Percentiles rank a stretch among this genome's conserved stretches.
Conservation (phyloP, 2,329 filamentous ascomycete genomes). For the Fusarium cyanostomum region DNA sequence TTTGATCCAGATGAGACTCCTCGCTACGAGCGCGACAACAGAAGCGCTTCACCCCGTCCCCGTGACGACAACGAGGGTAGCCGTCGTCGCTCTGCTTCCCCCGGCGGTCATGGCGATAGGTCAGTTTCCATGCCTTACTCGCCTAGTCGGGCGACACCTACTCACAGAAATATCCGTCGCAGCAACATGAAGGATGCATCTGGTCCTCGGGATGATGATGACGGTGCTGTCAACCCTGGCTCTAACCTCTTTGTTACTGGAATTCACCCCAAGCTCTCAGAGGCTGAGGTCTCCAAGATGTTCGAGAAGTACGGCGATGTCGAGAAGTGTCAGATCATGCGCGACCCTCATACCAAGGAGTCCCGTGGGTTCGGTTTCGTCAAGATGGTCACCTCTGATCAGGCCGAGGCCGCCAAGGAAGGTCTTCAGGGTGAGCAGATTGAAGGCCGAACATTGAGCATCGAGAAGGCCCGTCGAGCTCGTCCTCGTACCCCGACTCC, state of each 20-base stretch:
- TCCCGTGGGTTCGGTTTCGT: conserved; percentile 99
- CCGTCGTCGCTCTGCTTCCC: conserved; percentile 71
- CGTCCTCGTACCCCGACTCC: conserved; percentile 95
- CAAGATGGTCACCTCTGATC: conserved; percentile 95
- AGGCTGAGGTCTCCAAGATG: conserved; percentile 90
- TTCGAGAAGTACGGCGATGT: conserved; percentile 99
- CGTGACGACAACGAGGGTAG: conserved; percentile 69
- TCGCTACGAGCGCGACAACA: conserved; percentile 73
- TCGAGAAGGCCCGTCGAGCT: conserved; percentile 97
- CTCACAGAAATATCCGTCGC: conserved; percentile 14
- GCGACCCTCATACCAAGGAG: conserved; percentile 97
- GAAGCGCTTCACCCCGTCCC: conserved; percentile 71
- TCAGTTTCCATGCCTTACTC: conserved; percentile 22
- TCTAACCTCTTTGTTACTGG: conserved; percentile 99
- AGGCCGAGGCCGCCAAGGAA: conserved; percentile 96
- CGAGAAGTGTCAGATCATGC: conserved; percentile 99
- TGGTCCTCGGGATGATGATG: conserved; percentile 69
- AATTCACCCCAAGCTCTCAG: conserved; percentile 90
- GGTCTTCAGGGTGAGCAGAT: conserved; percentile 94
- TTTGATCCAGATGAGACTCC: conserved; percentile 65
- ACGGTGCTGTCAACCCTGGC: conserved; percentile 87
- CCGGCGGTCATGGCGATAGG: conserved; percentile 57
- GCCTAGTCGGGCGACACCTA: not conserved
- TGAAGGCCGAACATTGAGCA: conserved; percentile 94
- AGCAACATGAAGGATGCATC: conserved; percentile 64